Base-by-base conservation (phyloP, 176 grass and related monocot genomes). In the Poa annua region DNA sequence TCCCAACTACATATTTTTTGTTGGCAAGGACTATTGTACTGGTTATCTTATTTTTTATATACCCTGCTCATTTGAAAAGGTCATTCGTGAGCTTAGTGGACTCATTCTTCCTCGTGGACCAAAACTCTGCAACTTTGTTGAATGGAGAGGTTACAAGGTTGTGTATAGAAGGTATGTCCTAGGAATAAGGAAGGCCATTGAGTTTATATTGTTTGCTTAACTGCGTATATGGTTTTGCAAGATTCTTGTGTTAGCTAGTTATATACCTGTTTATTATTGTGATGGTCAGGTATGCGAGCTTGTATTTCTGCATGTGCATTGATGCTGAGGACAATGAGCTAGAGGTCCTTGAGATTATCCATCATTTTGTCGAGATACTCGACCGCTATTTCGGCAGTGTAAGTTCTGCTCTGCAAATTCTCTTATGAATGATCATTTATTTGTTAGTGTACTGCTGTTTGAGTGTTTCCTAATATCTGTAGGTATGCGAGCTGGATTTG, bases 251-350 rank as follows among this genome's bases (percentile, higher is more conserved):
- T 80, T 44, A 17, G 67, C 44, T 39, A 51, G 68, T 77, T 61
- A 88, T 88, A n/a, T 44, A 11, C 10, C 64, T 79, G 15, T 81
- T 84, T 57, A 60, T 85, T 73, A 80, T 75, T 77, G 9, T 63
- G 38, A 36, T 81, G 44, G 38, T 4, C 65, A 99, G 96, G 89
- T 99, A 99, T 87, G 96, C 96, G 2, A 99, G 96, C 80, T 87
- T 99, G 50, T 99, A 99, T 89, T 99, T 99, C 86, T 99, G 96
- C 89, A 99, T 99, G 93, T 99, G 96, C 86, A 90, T 96, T 75
- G 91, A 99, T 84, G 81, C 93, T 64, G 89, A 93, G 49, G 96
- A 99, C 78, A 99, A 99, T 78, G 96, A 96, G 88, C 91, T 99
- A 0, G 96, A 99, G 84, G 71, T 96, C 74, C 96, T 99, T 75